phyloP scores from a whole-genome alignment of 257 asterid genomes.

The Solanum microdontum region DNA sequence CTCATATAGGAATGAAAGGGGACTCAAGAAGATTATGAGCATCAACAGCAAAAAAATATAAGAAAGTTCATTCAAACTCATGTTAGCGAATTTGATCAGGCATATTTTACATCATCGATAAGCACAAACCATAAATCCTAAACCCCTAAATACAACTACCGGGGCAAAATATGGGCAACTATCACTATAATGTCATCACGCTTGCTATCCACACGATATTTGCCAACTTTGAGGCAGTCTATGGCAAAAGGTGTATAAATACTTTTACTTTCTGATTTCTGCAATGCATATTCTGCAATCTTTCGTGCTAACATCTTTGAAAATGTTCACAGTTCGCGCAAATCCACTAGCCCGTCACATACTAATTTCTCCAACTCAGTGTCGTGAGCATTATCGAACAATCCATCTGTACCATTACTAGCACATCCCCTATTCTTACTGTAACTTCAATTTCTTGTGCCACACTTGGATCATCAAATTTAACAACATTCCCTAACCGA shows the following conservation, averaged over 20 bases:
- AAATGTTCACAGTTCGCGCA: neutral
- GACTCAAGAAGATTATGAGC: no score
- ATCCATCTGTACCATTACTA: no score
- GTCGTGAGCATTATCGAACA: neutral
- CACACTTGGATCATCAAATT: no score
- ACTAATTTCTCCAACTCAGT: constrained; percentile 1
- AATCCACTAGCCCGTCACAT: neutral
- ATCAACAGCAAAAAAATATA: no score
- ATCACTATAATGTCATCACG: constrained; percentile 28
- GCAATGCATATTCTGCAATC: neutral
- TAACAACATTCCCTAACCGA: no score
- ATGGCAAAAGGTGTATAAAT: constrained; percentile 9
- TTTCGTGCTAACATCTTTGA: neutral
- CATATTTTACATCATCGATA: neutral
- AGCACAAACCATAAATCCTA: no score
- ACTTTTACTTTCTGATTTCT: neutral
- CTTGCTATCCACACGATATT: constrained; percentile 10
- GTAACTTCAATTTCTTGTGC: no score
- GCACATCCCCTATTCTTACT: no score
- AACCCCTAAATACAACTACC: no score
- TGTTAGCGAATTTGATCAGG: neutral
- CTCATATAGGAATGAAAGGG: no score
- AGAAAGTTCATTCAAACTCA: neutral
- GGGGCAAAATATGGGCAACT: neutral
- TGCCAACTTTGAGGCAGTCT: constrained; percentile 8